Evolutionary conservation across 164 flowering plant species (phyloP).

Genomic region (Nymphaea thermarum): DNA sequence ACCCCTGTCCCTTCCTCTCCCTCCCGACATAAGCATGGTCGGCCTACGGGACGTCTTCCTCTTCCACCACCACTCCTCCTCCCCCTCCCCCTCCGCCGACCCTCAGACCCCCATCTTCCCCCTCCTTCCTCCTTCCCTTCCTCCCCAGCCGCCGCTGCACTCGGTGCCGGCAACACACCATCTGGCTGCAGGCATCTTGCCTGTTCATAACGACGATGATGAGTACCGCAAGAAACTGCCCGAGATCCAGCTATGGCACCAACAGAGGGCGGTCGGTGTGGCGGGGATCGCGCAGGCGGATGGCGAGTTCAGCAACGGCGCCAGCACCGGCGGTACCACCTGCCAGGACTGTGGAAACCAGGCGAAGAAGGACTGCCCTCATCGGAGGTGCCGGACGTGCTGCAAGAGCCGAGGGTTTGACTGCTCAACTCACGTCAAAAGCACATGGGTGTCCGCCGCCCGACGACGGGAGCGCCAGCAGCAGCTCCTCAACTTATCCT

Average conservation of each 20-base stretch:
- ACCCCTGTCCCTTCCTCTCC: not conserved
- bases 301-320: slow-evolving; percentile 3
- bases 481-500: slow-evolving; percentile 18
- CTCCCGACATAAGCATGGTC: not conserved
- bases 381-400: slow-evolving; percentile 60
- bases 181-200: no score
- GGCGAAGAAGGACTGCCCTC: slow-evolving; percentile 63
- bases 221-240: not conserved
- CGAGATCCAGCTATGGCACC: not conserved
- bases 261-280: no score
- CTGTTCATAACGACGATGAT: not conserved
- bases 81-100: not conserved
- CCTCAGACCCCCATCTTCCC: not conserved
- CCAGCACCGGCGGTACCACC: slow-evolving; percentile 21
- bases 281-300: not conserved
- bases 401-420: slow-evolving; percentile 64
- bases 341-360: slow-evolving; percentile 80
- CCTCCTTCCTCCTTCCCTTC: not conserved
- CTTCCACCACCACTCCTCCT: not conserved
- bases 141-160: not conserved
- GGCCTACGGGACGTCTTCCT: not conserved
- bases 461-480: slow-evolving; percentile 51
- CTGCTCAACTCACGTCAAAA: slow-evolving; percentile 57
- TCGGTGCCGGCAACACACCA: not conserved
- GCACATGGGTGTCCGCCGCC: slow-evolving; percentile 75